Evolutionary conservation across 768 basidiomycete genomes (phyloP).

Genomic region (Calocybe indica): DNA sequence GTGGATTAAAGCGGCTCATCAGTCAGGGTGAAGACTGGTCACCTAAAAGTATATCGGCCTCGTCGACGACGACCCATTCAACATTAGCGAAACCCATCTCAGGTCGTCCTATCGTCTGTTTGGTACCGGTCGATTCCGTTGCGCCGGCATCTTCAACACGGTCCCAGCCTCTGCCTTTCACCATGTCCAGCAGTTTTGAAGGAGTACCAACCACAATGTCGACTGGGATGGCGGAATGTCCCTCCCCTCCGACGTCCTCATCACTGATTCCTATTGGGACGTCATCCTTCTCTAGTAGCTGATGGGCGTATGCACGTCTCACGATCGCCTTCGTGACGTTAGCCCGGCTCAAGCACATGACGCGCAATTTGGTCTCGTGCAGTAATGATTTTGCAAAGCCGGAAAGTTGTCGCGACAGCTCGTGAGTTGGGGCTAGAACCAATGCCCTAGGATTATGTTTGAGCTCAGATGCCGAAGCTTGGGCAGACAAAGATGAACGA

Average conservation of each 20-base stretch:
- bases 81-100: conserved; percentile 62
- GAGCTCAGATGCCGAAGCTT: conserved; percentile 1
- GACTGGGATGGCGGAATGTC: conserved; percentile 21
- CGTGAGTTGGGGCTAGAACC: conserved; percentile 85
- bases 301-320: conserved; percentile 36
- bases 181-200: conserved; percentile 56
- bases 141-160: conserved; percentile 14
- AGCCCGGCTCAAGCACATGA: conserved; percentile 61
- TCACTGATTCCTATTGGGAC: not conserved
- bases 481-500: not conserved
- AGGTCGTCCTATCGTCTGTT: conserved; percentile 30
- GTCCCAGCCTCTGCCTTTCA: conserved; percentile 48
- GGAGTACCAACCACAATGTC: conserved; percentile 63
- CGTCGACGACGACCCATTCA: conserved; percentile 89
- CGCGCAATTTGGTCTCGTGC: conserved; percentile 73
- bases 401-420: conserved; percentile 78
- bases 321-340: conserved; percentile 34
- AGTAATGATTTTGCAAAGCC: conserved; percentile 67
- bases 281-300: conserved; percentile 37
- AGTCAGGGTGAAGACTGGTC: conserved; percentile 10
- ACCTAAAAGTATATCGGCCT: conserved; percentile 90
- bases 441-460: conserved; percentile 66
- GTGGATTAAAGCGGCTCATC: not conserved
- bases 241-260: conserved; percentile 8
- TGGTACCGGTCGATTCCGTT: conserved; percentile 17